These are phyloP conservation scores for Pisolithus thermaeus DNA, from an alignment of 1,284 basidiomycete species.

Conservation along the genomic window DNA sequence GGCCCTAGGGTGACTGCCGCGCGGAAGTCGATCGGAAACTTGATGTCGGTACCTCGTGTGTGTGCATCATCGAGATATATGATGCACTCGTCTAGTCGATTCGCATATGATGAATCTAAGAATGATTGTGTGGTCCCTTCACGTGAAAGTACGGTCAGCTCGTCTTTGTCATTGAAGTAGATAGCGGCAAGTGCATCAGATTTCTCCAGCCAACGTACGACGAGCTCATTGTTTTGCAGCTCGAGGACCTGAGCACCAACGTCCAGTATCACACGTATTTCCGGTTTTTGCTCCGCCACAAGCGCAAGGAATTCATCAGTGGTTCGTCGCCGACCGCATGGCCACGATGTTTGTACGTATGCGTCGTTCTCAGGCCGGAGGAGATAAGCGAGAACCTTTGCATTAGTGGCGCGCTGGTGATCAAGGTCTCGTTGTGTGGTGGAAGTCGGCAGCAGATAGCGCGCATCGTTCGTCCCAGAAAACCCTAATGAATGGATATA, in stretches of 20 bases:
- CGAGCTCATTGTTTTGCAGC: slow-evolving; percentile 34
- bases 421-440: background rate
- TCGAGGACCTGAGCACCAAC: slow-evolving; percentile 50
- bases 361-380: too few species aligned
- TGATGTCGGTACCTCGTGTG: slow-evolving; percentile 34
- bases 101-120: slow-evolving; percentile 22
- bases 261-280: slow-evolving; percentile 39
- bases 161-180: slow-evolving; percentile 27
- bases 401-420: background rate
- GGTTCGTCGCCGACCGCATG: slow-evolving; percentile 9
- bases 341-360: too few species aligned
- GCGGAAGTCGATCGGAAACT: slow-evolving; percentile 23
- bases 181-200: slow-evolving; percentile 27
- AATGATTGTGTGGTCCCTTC: slow-evolving; percentile 31
- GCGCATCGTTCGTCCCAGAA: slow-evolving; percentile 33
- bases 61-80: slow-evolving; percentile 34
- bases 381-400: background rate
- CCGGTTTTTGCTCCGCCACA: slow-evolving; percentile 27
- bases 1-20: slow-evolving; percentile 38
- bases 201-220: slow-evolving; percentile 32
- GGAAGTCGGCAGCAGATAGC: slow-evolving; percentile 18
- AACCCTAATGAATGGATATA: slow-evolving; percentile 34
- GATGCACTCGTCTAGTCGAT: slow-evolving; percentile 26
- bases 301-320: slow-evolving; percentile 27
- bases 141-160: slow-evolving; percentile 23